Percentiles rank a stretch among this genome's conserved stretches.
Evolutionary conservation across 2,329 filamentous ascomycete genomes (phyloP).

Genomic region (Corinectria fuckeliana): DNA sequence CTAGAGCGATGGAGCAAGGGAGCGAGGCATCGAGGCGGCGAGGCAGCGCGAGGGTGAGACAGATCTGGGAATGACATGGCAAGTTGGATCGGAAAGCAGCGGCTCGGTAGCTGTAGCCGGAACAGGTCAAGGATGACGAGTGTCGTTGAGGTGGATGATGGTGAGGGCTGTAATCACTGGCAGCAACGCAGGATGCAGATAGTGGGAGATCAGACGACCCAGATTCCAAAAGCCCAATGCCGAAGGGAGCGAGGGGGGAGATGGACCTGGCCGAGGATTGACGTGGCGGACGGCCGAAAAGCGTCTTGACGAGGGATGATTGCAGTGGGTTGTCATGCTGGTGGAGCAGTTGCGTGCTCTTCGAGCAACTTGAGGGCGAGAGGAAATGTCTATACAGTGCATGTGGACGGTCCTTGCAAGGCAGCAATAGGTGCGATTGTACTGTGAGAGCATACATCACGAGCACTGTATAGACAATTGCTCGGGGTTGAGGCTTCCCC

Average conservation of each 20-base stretch:
- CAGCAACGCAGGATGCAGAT: not conserved
- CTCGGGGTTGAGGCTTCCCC: constrained; percentile 35
- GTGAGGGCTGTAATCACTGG: not conserved
- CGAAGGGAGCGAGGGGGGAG: not conserved
- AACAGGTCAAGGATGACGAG: not conserved
- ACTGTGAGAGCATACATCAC: constrained; percentile 28
- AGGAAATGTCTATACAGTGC: constrained; percentile 38
- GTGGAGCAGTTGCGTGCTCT: constrained; percentile 36
- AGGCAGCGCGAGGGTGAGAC: not conserved
- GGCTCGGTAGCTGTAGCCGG: not conserved
- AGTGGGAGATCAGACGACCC: not conserved
- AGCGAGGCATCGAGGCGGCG: too few relatives aligned
- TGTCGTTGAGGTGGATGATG: not conserved
- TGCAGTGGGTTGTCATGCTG: constrained; percentile 35
- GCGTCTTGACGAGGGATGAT: constrained; percentile 30
- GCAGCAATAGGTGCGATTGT: not conserved
- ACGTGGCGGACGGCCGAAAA: constrained; percentile 33
- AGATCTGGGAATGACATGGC: not conserved
- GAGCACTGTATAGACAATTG: constrained; percentile 41
- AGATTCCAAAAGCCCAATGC: not conserved
- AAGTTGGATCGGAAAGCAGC: not conserved
- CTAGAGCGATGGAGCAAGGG: not conserved
- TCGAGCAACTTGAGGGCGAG: constrained; percentile 13
- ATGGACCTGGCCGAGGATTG: constrained; percentile 14
- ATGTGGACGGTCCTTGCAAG: constrained; percentile 15